A percentile compares a stretch with the other conserved stretches of the same genome.
phyloP scores from a whole-genome alignment of 2,329 filamentous ascomycete genomes.

The Monosporascus ibericus region DNA sequence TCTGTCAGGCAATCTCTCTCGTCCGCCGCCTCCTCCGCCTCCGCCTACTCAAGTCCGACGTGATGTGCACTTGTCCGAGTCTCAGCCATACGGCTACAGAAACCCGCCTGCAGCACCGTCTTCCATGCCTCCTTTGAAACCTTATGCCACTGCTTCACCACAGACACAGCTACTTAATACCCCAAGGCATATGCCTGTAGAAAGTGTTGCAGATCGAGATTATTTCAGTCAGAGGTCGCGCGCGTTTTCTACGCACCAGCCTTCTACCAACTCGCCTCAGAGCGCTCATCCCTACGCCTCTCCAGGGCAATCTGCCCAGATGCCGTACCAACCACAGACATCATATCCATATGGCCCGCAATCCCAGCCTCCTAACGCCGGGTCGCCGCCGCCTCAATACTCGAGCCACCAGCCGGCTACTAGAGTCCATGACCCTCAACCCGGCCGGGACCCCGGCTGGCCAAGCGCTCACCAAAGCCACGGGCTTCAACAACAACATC shows the following conservation, averaged over 20 bases:
- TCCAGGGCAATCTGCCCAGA: constrained; percentile 30
- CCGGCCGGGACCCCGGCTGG: constrained; percentile 31
- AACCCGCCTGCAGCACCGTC: constrained; percentile 32
- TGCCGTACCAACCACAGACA: constrained; percentile 37
- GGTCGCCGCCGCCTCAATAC: constrained; percentile 53
- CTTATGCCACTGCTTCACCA: constrained; percentile 44
- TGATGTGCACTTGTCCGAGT: constrained; percentile 33
- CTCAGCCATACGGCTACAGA: constrained; percentile 40
- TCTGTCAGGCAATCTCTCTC: constrained; percentile 32
- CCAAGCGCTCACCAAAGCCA: constrained; percentile 22
- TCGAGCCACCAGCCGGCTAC: constrained; percentile 38
- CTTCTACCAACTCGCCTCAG: constrained; percentile 41
- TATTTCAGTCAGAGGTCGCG: constrained; percentile 38
- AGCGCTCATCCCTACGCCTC: constrained; percentile 40
- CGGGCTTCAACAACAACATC: constrained; percentile 27
- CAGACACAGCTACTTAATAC: constrained; percentile 40
- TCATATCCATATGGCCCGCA: constrained; percentile 39
- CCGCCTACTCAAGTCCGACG: constrained; percentile 40
- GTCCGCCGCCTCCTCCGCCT: constrained; percentile 33
- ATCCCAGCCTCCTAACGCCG: constrained; percentile 33
- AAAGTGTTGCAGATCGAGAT: constrained; percentile 34
- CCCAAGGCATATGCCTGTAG: constrained; percentile 40
- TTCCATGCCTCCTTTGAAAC: constrained; percentile 50
- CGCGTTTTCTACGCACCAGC: constrained; percentile 26
- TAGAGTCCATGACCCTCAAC: constrained; percentile 36